Evolutionary conservation across 2,329 filamentous ascomycete species (phyloP).

Genomic region (Magnaporthiopsis poae): DNA sequence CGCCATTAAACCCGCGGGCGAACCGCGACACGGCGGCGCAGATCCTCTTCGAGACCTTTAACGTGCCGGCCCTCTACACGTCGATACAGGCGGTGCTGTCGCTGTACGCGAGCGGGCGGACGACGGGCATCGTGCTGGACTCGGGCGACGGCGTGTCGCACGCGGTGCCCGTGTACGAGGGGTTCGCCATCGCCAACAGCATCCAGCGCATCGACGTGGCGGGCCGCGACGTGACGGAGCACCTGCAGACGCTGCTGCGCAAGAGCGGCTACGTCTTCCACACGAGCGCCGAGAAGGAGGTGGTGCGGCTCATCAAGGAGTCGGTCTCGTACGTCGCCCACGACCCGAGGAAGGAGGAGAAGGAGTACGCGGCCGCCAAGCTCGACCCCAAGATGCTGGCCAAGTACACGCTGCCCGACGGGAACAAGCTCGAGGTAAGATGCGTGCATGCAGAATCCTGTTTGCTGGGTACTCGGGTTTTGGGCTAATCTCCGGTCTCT

Average conservation of each 20-base stretch:
- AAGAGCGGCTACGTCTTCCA: constrained; percentile 99
- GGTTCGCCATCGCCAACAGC: constrained; percentile 99
- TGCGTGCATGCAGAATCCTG: neutral
- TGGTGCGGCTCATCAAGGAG: constrained; percentile 99
- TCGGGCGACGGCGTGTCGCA: constrained; percentile 99
- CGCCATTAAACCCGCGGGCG: constrained; percentile 99
- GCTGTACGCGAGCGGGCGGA: constrained; percentile 99
- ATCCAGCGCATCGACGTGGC: constrained; percentile 99
- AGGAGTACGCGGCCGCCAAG: constrained; percentile 99
- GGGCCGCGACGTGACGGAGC: constrained; percentile 98
- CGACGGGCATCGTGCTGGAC: constrained; percentile 99
- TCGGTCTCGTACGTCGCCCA: constrained; percentile 99
- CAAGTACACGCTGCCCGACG: constrained; percentile 98
- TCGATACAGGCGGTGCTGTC: constrained; percentile 99
- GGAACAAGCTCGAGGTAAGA: constrained; percentile 23
- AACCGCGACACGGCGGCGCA: constrained; percentile 99
- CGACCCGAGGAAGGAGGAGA: constrained; percentile 83
- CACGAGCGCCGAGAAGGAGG: constrained; percentile 99
- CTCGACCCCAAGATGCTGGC: constrained; percentile 99
- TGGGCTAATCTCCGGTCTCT: neutral
- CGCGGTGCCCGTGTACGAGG: constrained; percentile 99
- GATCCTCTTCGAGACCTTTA: constrained; percentile 99
- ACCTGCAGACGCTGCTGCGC: constrained; percentile 99
- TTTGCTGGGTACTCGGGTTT: no score
- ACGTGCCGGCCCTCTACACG: constrained; percentile 99